Conservation (phyloP, 768 basidiomycete species). For the Tricholomella constricta region DNA sequence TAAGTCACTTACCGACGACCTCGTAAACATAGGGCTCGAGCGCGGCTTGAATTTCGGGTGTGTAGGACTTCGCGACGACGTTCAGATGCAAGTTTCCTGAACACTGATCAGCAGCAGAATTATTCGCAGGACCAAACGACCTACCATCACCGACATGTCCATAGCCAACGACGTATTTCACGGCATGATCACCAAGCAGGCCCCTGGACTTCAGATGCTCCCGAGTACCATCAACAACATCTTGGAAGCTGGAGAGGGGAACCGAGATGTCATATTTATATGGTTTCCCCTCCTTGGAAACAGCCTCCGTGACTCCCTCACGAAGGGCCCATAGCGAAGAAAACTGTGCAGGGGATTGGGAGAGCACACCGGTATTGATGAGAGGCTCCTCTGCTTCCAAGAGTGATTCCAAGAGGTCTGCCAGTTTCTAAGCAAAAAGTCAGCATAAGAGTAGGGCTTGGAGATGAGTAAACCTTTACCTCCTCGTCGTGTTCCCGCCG, state of each 20-base stretch:
- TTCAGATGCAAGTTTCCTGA: slow-evolving; percentile 94
- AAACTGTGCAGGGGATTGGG: slow-evolving; percentile 90
- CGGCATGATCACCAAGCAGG: slow-evolving; percentile 67
- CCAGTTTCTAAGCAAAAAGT: slow-evolving; percentile 72
- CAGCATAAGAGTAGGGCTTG: slow-evolving; percentile 5
- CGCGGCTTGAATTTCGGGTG: slow-evolving; percentile 79
- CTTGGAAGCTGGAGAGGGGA: slow-evolving; percentile 83
- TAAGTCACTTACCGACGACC: slow-evolving; percentile 64
- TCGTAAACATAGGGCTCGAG: slow-evolving; percentile 97
- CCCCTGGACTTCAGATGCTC: slow-evolving; percentile 71
- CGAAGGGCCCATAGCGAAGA: slow-evolving; percentile 88
- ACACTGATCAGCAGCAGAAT: background rate
- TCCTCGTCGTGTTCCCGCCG: slow-evolving; percentile 92
- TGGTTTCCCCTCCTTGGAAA: slow-evolving; percentile 89
- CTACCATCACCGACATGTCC: slow-evolving; percentile 96
- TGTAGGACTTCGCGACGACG: slow-evolving; percentile 79
- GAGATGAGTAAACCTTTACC: slow-evolving; percentile 42
- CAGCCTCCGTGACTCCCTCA: slow-evolving; percentile 90
- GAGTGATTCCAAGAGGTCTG: slow-evolving; percentile 73
- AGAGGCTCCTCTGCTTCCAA: slow-evolving; percentile 72
- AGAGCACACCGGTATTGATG: slow-evolving; percentile 87
- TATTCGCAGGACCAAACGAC: slow-evolving; percentile 23
- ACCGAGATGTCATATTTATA: slow-evolving; percentile 98
- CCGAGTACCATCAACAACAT: slow-evolving; percentile 79
- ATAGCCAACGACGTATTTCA: slow-evolving; percentile 88